Evolutionary conservation across 768 basidiomycete species (phyloP).

Genomic region (Lentinula sp.): DNA sequence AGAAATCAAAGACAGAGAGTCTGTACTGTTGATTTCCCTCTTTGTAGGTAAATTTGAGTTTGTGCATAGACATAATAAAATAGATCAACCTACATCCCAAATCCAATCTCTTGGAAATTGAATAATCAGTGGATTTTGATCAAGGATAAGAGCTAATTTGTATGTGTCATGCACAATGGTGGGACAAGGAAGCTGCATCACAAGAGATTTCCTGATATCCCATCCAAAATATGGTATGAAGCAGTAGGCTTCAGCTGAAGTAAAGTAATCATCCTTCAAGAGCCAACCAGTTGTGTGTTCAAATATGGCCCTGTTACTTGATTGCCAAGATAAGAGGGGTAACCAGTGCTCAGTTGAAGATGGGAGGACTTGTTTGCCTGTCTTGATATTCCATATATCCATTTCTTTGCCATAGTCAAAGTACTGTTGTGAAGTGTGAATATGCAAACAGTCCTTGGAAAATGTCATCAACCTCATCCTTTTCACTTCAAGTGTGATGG

Average conservation of each 20-base stretch:
- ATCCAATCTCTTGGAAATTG: not conserved
- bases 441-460: not conserved
- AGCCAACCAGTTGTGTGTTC: not conserved
- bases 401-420: not conserved
- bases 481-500: not conserved
- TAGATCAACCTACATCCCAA: not conserved
- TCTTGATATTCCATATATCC: not conserved
- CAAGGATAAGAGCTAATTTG: not conserved
- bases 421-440: not conserved
- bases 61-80: not conserved
- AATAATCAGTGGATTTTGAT: not conserved
- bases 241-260: not conserved
- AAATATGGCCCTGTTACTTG: not conserved
- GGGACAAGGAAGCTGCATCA: not conserved
- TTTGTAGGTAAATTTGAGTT: not conserved
- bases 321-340: not conserved
- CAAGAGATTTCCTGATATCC: not conserved
- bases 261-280: not conserved
- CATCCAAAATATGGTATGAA: not conserved
- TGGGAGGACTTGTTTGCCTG: not conserved
- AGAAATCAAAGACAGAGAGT: too few relatives aligned
- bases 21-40: not conserved
- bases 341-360: not conserved
- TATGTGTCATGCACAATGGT: not conserved
- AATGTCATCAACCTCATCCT: not conserved